Evolutionary conservation across 192 early-diverging fungal species (phyloP).

Genomic region (Coemansia interrupta): DNA sequence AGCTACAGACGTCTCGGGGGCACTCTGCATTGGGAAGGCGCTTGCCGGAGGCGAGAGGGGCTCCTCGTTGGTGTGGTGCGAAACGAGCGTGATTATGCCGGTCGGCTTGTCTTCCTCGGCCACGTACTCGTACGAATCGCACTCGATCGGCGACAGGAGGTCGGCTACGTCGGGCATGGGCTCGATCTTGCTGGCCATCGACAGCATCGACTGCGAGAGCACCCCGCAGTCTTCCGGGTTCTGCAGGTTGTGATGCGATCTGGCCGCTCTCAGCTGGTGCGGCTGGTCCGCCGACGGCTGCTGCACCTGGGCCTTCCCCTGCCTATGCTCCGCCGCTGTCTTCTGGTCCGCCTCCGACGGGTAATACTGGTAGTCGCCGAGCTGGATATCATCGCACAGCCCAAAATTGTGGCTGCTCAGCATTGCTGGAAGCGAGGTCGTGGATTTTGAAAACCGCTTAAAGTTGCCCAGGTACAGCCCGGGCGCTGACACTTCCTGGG

Average conservation of each 20-base stretch:
- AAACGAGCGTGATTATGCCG: slow-evolving; percentile 13
- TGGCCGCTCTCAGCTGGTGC: slow-evolving; percentile 17
- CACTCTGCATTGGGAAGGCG: not conserved
- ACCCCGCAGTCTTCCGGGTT: slow-evolving; percentile 10
- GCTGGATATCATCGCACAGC: not conserved
- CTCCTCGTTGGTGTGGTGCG: not conserved
- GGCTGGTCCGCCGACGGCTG: not conserved
- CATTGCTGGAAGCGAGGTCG: slow-evolving; percentile 31
- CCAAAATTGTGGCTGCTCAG: not conserved
- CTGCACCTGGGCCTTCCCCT: not conserved
- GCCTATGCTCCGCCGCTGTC: no score
- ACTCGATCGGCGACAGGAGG: slow-evolving; percentile 27
- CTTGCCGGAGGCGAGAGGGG: no score
- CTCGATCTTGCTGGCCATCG: slow-evolving; percentile 32
- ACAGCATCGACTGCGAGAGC: slow-evolving; percentile 36
- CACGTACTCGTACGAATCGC: slow-evolving; percentile 19
- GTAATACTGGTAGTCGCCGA: slow-evolving; percentile 7
- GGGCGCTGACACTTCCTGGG: not conserved
- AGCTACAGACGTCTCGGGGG: not conserved
- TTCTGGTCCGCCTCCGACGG: not conserved
- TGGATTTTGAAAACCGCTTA: slow-evolving; percentile 34
- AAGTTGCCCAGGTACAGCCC: slow-evolving; percentile 10
- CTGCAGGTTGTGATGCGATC: slow-evolving; percentile 36
- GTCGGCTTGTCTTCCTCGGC: slow-evolving; percentile 9
- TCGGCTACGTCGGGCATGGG: slow-evolving; percentile 31